Evolutionary conservation across 2,329 filamentous ascomycete genomes (phyloP).

Genomic region (Xenosphaeropsis pyriputrescens): DNA sequence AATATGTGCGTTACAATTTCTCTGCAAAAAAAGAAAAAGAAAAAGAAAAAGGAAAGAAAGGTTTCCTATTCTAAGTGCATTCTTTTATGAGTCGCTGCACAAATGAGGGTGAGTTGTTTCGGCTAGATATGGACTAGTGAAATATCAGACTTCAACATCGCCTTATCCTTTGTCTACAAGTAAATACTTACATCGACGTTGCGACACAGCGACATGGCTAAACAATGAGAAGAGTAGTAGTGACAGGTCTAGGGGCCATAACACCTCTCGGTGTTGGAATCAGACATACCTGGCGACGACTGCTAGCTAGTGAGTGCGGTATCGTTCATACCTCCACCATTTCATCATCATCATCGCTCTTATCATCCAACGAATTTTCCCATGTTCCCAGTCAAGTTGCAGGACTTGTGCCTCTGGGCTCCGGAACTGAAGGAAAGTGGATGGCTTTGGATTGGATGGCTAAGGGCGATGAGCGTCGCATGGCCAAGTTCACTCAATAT

Average conservation of each 20-base stretch:
- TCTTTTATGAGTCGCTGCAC: no score
- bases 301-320: slow-evolving; percentile 68
- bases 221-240: slow-evolving; percentile 53
- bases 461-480: slow-evolving; percentile 49
- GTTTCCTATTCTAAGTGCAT: no score
- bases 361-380: slow-evolving; percentile 31
- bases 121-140: no score
- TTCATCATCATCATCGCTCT: slow-evolving; percentile 13
- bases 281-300: slow-evolving; percentile 63
- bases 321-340: slow-evolving; percentile 57
- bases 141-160: no score
- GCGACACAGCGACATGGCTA: slow-evolving; percentile 7
- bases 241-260: slow-evolving; percentile 70
- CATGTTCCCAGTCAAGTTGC: slow-evolving; percentile 75
- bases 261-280: slow-evolving; percentile 74
- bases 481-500: slow-evolving; percentile 88
- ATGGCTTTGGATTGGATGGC: slow-evolving; percentile 36
- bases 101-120: no score
- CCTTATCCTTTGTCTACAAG: no score
- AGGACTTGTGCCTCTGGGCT: slow-evolving; percentile 57
- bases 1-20: no score
- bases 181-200: no score
- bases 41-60: no score
- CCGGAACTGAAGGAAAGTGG: slow-evolving; percentile 30
- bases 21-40: no score